Conservation (phyloP, 2,329 filamentous ascomycete species). For the Alternaria arborescens region DNA sequence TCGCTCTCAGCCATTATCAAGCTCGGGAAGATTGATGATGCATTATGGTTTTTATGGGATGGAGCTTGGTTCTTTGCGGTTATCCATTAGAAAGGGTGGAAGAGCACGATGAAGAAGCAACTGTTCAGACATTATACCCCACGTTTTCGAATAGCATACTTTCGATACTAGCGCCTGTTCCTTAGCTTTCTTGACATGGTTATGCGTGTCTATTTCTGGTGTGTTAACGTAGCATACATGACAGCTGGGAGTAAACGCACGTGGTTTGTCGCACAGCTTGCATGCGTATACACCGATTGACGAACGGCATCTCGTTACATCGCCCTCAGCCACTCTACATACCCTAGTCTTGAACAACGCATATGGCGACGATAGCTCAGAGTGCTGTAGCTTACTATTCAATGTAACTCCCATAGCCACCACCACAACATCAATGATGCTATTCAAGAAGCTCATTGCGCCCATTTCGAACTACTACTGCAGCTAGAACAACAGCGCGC, state of each 20-base stretch:
- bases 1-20: slow-evolving; percentile 2
- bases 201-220: background rate
- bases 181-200: background rate
- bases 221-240: background rate
- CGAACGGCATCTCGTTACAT: background rate
- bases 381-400: background rate
- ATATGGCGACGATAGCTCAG: background rate
- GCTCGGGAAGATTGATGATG: slow-evolving; percentile 13
- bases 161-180: background rate
- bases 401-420: slow-evolving; percentile 5
- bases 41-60: slow-evolving; percentile 9
- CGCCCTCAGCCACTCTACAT: background rate
- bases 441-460: background rate
- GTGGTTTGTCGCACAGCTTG: background rate
- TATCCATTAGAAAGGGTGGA: background rate
- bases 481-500: background rate
- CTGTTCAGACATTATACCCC: slow-evolving; percentile 16
- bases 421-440: slow-evolving; percentile 1
- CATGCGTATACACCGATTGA: background rate
- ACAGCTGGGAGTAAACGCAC: background rate
- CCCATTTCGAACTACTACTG: background rate
- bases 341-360: background rate
- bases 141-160: slow-evolving; percentile 7
- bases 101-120: slow-evolving; percentile 2
- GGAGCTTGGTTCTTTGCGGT: background rate